Conservation (phyloP, 139 green algal genomes). For the Diplosphaera chodatii region DNA sequence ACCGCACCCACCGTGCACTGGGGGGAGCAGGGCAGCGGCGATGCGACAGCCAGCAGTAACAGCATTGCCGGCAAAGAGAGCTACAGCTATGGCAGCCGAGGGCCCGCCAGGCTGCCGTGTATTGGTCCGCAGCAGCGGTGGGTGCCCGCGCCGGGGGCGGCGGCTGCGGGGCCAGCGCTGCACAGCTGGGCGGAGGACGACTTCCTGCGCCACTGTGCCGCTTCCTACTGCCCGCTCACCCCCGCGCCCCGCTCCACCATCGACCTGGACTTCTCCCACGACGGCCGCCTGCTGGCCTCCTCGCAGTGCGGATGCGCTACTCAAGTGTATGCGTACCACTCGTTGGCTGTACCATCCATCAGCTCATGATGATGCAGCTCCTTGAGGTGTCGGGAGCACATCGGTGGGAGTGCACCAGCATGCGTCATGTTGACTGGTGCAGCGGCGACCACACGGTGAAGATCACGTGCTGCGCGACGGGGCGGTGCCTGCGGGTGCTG, state of each 20-base stretch:
- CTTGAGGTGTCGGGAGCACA: no score
- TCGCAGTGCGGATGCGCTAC: constrained; percentile 87
- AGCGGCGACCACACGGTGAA: constrained; percentile 93
- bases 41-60: no score
- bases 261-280: constrained; percentile 68
- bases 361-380: no score
- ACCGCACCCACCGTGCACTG: no score
- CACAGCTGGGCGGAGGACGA: constrained; percentile 52
- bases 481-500: constrained; percentile 46
- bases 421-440: constrained; percentile 3
- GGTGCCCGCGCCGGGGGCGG: background rate
- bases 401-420: no score
- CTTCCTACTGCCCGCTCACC: constrained; percentile 53
- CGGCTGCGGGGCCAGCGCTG: background rate
- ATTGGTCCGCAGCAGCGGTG: no score
- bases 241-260: constrained; percentile 83
- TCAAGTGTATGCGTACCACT: no score
- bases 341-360: no score
- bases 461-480: constrained; percentile 56
- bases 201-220: constrained; percentile 44
- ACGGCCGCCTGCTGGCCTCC: constrained; percentile 73
- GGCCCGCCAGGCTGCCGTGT: no score
- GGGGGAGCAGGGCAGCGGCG: no score
- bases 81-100: no score
- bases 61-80: no score